Conservation (phyloP, 805 yeast genomes). For the Grigorovia transvaalensis region DNA sequence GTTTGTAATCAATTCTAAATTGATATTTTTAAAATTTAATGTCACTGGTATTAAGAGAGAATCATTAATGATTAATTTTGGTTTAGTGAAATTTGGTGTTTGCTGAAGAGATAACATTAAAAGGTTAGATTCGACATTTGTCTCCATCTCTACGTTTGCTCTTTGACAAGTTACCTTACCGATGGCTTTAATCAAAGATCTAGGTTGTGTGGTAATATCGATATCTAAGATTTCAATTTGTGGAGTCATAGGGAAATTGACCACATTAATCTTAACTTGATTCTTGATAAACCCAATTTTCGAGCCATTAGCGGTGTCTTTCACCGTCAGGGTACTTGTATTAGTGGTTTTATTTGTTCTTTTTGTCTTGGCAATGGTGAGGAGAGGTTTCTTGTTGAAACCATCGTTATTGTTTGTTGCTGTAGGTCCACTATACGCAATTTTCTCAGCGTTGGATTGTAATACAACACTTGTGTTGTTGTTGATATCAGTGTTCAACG, state of each 20-base stretch:
- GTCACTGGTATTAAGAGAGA: conserved; percentile 29
- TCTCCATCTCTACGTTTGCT: conserved; percentile 25
- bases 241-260: conserved; percentile 24
- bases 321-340: background rate
- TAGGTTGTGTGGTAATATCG: conserved; percentile 25
- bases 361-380: background rate
- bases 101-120: conserved; percentile 20
- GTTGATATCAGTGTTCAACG: background rate
- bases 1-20: conserved; percentile 28
- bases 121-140: conserved; percentile 28
- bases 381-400: background rate
- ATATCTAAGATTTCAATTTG: conserved; percentile 26
- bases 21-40: conserved; percentile 26
- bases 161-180: conserved; percentile 26
- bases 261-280: conserved; percentile 24
- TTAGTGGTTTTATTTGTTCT: background rate
- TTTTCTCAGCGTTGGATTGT: background rate
- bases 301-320: background rate
- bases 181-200: conserved; percentile 26
- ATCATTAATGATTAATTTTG: conserved; percentile 25
- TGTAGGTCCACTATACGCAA: background rate
- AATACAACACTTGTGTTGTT: background rate
- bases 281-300: conserved; percentile 14
- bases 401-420: background rate
- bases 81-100: conserved; percentile 24